phyloP scores from a whole-genome alignment of 352 stramenopile species.

The Phytophthora tentaculata region DNA sequence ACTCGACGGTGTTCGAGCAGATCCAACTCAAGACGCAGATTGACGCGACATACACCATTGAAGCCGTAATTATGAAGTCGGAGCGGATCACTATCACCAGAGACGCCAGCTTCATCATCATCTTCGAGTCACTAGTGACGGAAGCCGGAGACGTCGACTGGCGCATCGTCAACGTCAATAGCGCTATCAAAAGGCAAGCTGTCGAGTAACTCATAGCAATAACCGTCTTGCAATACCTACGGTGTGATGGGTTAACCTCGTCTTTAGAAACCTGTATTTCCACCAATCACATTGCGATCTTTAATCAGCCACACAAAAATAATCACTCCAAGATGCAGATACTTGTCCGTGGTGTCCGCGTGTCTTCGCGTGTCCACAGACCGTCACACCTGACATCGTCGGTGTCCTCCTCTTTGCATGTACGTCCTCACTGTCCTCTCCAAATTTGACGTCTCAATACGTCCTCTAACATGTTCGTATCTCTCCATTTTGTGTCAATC shows the following conservation, averaged over 20 bases:
- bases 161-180: not conserved
- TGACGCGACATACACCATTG: not conserved
- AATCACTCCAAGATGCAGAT: constrained; percentile 16
- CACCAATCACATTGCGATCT: constrained; percentile 10
- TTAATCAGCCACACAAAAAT: constrained; percentile 16
- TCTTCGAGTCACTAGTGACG: constrained; percentile 5
- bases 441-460: not conserved
- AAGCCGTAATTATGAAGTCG: too few relatives aligned
- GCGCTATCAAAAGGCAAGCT: too few relatives aligned
- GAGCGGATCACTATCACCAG: too few relatives aligned
- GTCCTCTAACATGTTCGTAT: constrained; percentile 2
- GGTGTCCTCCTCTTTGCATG: constrained; percentile 15
- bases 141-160: not conserved
- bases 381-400: constrained; percentile 2
- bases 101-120: constrained; percentile 1
- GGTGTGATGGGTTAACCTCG: too few relatives aligned
- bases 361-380: constrained; percentile 2
- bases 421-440: not conserved
- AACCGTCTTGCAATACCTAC: too few relatives aligned
- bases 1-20: not conserved
- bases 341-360: constrained; percentile 9
- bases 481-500: constrained; percentile 1
- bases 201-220: too few relatives aligned
- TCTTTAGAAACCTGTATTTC: not conserved
- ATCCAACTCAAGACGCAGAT: not conserved